Evolutionary conservation across 495 filamentous ascomycete genomes (phyloP), one percentile per base, ranked within the genome.

Genomic region (Neurospora sp.): DNA sequence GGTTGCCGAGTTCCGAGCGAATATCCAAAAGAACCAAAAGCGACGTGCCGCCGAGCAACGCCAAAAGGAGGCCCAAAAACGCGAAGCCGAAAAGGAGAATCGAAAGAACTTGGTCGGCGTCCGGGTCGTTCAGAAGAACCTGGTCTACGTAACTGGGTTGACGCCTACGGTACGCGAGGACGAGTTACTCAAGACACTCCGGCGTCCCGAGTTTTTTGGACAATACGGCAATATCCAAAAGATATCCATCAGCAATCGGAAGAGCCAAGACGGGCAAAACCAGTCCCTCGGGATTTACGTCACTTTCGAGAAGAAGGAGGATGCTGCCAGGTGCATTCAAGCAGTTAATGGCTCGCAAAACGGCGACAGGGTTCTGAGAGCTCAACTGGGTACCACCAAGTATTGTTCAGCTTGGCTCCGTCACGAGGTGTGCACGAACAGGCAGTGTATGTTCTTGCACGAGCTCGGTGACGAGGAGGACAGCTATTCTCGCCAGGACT

Each of bases 171-270:
- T 94, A 77, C 90, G 91, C 42, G 96, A 98, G 80, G 94, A 98
- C 78, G 93, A 93, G 74, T 87, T 99, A 10, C 85, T 97, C 70
- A 89, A 92, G 78, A 97, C 94, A 0, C 85, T 99, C 22, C 91
- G 96, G 68, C 93, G 93, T 59, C 86, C 87, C 66, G 90, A 97
- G 74, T 99, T 98, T 79, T 99, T 99, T 78, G 96, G 96, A 5
- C 96, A 98, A 79, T 99, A 99, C 79, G 96, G 96, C 75, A 95
- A 96, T 78, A 99, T 99, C 75, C 89, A 96, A 75, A 99, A 99
- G 79, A 98, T 99, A 46, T 97, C 97, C 61, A 97, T 99, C 71
- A 98, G 94, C 84, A 98, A 97, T 79, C 90, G 94, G 39, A 95
- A 94, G 80, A 89, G 89, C 71, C 87, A 89, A 16, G 89, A 91